These are phyloP conservation scores for Yamadazyma membranifaciens DNA, from an alignment of 1,139 yeast genomes.

Conservation along the genomic window DNA sequence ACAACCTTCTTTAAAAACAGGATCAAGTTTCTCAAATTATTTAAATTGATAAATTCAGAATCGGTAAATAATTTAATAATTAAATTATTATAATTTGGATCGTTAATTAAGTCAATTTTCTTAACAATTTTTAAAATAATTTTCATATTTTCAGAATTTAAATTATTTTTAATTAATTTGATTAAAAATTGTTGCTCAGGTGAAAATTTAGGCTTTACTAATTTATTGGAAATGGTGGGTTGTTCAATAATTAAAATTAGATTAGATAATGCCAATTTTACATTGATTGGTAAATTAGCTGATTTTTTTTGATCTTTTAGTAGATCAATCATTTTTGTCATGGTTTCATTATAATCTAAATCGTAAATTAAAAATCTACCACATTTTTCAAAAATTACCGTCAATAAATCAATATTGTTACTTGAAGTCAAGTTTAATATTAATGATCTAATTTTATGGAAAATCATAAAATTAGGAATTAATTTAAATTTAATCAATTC, in stretches of 20 bases:
- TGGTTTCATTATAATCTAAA: conserved; percentile 56
- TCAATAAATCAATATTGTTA: conserved; percentile 63
- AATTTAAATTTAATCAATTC: conserved; percentile 78
- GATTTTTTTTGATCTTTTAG: conserved; percentile 52
- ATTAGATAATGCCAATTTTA: conserved; percentile 59
- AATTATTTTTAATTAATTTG: conserved; percentile 50
- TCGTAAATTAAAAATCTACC: conserved; percentile 68
- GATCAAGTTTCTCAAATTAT: conserved; percentile 52
- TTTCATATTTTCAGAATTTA: conserved; percentile 35
- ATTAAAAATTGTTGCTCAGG: conserved; percentile 51
- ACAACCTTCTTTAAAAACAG: conserved; percentile 32
- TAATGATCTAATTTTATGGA: conserved; percentile 65
- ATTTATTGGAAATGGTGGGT: conserved; percentile 36
- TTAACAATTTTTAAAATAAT: conserved; percentile 40
- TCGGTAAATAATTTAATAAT: conserved; percentile 54
- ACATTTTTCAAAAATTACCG: conserved; percentile 68
- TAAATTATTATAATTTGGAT: conserved; percentile 36
- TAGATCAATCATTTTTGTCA: conserved; percentile 62
- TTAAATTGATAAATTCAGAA: conserved; percentile 64
- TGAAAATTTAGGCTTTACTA: conserved; percentile 21
- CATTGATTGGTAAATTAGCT: conserved; percentile 51
- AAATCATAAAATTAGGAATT: conserved; percentile 67
- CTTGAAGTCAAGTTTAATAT: conserved; percentile 47
- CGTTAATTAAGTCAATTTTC: conserved; percentile 45
- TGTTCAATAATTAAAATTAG: conserved; percentile 63